A percentile compares a stretch with the other conserved stretches of the same genome.
Conservation (phyloP, 2,329 filamentous ascomycete species). For the Tolypocladium ovalisporum region DNA sequence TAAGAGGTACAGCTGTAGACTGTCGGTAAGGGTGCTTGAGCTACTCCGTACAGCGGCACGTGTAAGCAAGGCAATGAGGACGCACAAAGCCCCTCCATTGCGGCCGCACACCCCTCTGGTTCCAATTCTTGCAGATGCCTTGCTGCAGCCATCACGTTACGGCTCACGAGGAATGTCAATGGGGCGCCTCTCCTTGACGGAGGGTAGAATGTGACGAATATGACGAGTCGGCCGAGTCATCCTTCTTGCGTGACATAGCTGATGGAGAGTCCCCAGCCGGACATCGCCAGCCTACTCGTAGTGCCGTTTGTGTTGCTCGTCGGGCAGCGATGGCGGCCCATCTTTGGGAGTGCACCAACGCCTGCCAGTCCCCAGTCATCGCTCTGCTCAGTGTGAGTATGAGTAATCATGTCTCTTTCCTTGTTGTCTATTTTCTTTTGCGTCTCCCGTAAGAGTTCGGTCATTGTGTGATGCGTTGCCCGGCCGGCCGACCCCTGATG, state of each 20-base stretch:
- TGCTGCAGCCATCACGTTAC: conserved; percentile 3
- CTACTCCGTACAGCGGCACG: not conserved
- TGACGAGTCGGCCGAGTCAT: not conserved
- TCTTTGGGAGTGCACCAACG: not conserved
- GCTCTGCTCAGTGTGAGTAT: not conserved
- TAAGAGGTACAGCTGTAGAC: not conserved
- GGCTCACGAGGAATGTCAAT: not conserved
- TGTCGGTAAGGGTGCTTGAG: not conserved
- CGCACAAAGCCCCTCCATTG: not conserved
- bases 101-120: conserved; percentile 6
- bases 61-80: not conserved
- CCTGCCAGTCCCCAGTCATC: not conserved
- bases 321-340: not conserved
- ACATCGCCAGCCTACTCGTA: not conserved
- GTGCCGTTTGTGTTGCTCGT: not conserved
- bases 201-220: not conserved
- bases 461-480: not conserved
- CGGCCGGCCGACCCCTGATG: not conserved
- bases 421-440: not conserved
- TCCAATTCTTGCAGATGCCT: conserved; percentile 8
- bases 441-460: not conserved
- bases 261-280: not conserved
- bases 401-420: not conserved
- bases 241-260: not conserved
- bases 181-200: not conserved